These are phyloP conservation scores for Lachnellula subtilissima DNA, from an alignment of 2,329 filamentous ascomycete species.

Conservation along the genomic window DNA sequence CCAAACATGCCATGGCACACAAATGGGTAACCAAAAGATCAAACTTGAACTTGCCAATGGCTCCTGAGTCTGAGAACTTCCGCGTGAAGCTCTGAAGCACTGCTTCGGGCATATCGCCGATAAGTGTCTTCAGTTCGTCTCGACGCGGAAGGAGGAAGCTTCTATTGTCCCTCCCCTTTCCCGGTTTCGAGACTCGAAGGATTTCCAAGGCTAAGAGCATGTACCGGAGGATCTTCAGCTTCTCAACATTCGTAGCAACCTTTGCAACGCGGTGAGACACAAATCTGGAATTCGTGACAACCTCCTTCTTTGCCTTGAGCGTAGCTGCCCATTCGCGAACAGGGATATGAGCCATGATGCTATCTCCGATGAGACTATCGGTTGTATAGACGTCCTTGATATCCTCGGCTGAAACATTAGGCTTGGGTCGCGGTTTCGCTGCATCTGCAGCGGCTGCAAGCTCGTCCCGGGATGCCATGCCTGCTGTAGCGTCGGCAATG, in stretches of 20 bases:
- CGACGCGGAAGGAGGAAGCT: conserved; percentile 47
- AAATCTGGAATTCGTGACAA: conserved; percentile 56
- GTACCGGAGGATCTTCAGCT: conserved; percentile 57
- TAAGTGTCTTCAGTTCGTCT: conserved; percentile 54
- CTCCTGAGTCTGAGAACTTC: conserved; percentile 60
- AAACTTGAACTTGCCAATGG: conserved; percentile 65
- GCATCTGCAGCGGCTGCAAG: conserved; percentile 60
- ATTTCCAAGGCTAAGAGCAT: conserved; percentile 54
- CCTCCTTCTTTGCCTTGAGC: conserved; percentile 51
- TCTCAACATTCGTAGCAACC: conserved; percentile 47
- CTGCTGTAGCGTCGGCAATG: conserved; percentile 56
- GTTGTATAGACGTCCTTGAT: conserved; percentile 70
- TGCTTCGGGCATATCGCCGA: conserved; percentile 54
- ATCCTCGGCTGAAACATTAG: conserved; percentile 61
- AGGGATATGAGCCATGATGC: conserved; percentile 62
- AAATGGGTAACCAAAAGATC: conserved; percentile 71
- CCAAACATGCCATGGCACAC: conserved; percentile 63
- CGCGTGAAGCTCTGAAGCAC: conserved; percentile 63
- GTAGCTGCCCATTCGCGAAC: conserved; percentile 72
- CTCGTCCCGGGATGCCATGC: conserved; percentile 63
- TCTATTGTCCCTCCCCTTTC: conserved; percentile 40
- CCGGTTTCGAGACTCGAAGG: conserved; percentile 43
- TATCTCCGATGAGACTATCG: conserved; percentile 59
- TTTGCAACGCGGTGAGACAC: conserved; percentile 56
- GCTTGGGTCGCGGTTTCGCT: conserved; percentile 67